Base-by-base conservation (phyloP, 1,139 yeast species). In the Protomyces arabidopsidicola region DNA sequence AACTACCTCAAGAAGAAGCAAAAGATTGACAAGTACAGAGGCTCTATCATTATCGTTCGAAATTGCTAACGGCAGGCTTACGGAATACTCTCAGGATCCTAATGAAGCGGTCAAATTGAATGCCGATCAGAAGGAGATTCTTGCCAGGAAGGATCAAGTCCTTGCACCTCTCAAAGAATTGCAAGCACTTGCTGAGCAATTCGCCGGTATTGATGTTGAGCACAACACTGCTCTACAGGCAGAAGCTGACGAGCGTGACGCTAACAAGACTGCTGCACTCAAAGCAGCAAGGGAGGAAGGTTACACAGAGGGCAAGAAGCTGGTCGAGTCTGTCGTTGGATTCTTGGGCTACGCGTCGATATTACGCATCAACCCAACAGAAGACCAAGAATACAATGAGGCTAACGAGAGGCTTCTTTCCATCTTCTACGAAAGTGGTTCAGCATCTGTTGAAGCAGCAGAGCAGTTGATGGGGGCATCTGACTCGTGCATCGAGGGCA, bases 111-210 rank as follows among this genome's bases (percentile, higher is more conserved):
- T 68, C 12, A 64, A 67, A 27, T 71, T 76, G 57, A 75, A 76
- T 59, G 72, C 71, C n/a, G 78, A 75, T 63, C 79, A 76, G 67
- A 55, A 70, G 45, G 71, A 72, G 14, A 76, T 78, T 4, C 68
- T 76, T 54, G 68, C 70, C 35, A 68, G 70, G 50, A 71, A 72
- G 65, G 77, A 75, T 39, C 70, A 73, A 31, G 78, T 76, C 16
- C 74, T 74, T 50, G 74, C 72, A 4, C 77, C 78, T 14, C 70
- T 76, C 64, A 74, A 71, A 64, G 77, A 75, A 56, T 68, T 75
- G 55, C 71, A 69, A 36, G 78, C 76, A 36, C 68, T 74, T 20
- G 67, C 69, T 42, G 68, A 67, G n/a, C 64, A 71, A 22, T 73
- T 74, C 68, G 65, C 67, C 53, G 61, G 64, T 42, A 31, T 70